These are phyloP conservation scores for Lantana camara DNA, from an alignment of 257 asterid species.

Conservation along the genomic window DNA sequence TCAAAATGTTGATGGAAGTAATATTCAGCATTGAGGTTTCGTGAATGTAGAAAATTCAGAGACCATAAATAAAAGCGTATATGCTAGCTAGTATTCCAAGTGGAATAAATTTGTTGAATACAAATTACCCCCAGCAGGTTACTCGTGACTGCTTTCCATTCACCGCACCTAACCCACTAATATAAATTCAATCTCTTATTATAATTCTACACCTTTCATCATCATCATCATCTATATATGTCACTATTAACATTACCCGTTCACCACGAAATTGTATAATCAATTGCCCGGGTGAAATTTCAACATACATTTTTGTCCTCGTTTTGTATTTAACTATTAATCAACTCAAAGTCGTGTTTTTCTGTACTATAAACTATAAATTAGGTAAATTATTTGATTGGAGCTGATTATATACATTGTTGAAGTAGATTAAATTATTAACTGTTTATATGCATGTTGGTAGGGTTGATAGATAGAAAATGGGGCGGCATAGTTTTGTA, in stretches of 20 bases:
- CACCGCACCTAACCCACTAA: constrained; percentile 41
- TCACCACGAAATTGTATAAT: constrained; percentile 20
- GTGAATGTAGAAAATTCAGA: neutral
- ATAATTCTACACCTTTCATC: neutral
- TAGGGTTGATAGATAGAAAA: neutral
- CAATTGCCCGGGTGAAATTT: no score
- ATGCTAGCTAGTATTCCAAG: neutral
- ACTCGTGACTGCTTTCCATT: constrained; percentile 40
- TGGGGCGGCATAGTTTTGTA: neutral
- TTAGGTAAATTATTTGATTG: no score
- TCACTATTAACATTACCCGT: constrained; percentile 32
- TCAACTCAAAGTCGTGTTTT: no score
- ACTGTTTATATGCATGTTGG: no score
- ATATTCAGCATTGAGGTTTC: neutral
- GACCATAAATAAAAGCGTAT: neutral
- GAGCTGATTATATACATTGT: no score
- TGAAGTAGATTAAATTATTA: no score
- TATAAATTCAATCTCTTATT: constrained; percentile 1
- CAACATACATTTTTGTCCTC: no score
- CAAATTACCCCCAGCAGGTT: constrained; percentile 33
- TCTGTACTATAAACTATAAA: no score
- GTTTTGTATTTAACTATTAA: no score
- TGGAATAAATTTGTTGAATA: constrained; percentile 35
- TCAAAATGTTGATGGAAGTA: neutral
- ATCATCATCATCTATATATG: no score